These are phyloP conservation scores for Trichoderma erinaceum DNA, from an alignment of 495 filamentous ascomycete genomes.

Conservation along the genomic window DNA sequence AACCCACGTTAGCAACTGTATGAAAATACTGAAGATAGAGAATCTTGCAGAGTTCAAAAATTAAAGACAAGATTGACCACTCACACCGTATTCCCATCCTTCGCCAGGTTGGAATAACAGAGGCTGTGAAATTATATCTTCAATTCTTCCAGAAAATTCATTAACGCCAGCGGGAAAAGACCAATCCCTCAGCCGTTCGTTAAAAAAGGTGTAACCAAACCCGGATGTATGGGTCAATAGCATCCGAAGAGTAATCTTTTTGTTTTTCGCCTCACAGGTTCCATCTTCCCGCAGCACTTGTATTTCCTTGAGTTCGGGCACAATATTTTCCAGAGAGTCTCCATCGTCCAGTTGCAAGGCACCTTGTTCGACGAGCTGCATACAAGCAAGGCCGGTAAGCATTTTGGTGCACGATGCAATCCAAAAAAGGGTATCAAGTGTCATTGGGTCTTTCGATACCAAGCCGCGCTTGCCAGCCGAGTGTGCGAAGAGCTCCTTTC, in stretches of 20 bases:
- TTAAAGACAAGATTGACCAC: constrained; percentile 19
- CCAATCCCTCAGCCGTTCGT: constrained; percentile 43
- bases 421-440: constrained; percentile 49
- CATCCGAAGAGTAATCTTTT: constrained; percentile 56
- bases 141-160: constrained; percentile 44
- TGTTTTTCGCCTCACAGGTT: constrained; percentile 45
- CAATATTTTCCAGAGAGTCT: constrained; percentile 38
- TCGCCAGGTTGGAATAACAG: constrained; percentile 53
- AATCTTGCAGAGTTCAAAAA: constrained; percentile 17
- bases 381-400: constrained; percentile 48
- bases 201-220: constrained; percentile 49
- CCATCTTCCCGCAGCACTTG: constrained; percentile 44
- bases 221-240: constrained; percentile 54
- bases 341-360: constrained; percentile 47
- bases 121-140: constrained; percentile 38
- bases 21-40: not conserved
- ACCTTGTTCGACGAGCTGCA: constrained; percentile 58
- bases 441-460: constrained; percentile 35
- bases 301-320: constrained; percentile 45
- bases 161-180: constrained; percentile 44
- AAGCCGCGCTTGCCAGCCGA: constrained; percentile 41
- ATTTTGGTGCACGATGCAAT: constrained; percentile 58
- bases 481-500: constrained; percentile 42
- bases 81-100: constrained; percentile 53
- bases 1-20: not conserved